A percentile compares a stretch with the other conserved stretches of the same genome.
These are phyloP conservation scores for Diaporthe sp. DNA, from an alignment of 2,329 filamentous ascomycete species.

Conservation along the genomic window DNA sequence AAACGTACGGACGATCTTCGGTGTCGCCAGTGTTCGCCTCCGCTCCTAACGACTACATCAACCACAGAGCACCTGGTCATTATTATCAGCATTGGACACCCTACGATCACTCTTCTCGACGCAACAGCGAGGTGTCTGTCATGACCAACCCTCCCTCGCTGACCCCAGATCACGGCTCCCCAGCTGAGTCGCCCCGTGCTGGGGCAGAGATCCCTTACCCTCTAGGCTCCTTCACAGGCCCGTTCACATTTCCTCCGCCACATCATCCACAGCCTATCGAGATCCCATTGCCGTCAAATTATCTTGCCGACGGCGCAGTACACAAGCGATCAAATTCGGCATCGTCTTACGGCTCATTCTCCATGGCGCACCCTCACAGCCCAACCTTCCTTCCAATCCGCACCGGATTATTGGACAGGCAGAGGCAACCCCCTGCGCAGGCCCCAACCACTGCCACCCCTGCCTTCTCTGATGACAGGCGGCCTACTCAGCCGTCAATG, in stretches of 20 bases:
- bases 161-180: constrained; percentile 76
- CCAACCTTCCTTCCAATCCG: neutral
- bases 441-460: neutral
- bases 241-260: constrained; percentile 19
- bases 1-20: neutral
- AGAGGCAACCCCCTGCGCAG: neutral
- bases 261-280: neutral
- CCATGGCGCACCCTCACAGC: neutral
- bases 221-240: neutral
- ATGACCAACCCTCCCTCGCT: constrained; percentile 66
- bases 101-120: constrained; percentile 1
- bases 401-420: neutral
- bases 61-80: neutral
- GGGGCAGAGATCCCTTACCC: constrained; percentile 19
- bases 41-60: neutral
- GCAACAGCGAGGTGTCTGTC: constrained; percentile 13
- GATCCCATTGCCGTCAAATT: neutral
- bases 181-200: constrained; percentile 25
- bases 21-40: neutral
- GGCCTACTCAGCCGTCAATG: too few species aligned
- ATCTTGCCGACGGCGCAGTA: neutral
- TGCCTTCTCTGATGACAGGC: too few species aligned
- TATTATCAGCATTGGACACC: neutral
- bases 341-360: constrained; percentile 26
- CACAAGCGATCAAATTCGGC: constrained; percentile 20